phyloP scores from a whole-genome alignment of 495 filamentous ascomycete species.

The Xylaria nigripes region DNA sequence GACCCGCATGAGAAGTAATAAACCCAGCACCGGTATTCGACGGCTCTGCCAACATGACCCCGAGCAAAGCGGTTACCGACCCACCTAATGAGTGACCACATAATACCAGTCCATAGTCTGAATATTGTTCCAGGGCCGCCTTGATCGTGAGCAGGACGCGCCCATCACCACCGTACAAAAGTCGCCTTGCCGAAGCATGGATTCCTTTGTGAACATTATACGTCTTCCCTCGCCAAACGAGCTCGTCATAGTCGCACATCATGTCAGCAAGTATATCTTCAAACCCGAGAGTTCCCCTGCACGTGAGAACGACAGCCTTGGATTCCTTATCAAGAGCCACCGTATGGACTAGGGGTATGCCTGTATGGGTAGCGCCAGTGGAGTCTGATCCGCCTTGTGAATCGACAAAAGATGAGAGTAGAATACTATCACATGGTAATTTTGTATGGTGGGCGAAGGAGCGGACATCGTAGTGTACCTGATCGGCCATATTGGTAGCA shows the following conservation, averaged over 20 bases:
- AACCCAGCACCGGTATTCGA: constrained; percentile 35
- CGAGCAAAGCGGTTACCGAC: constrained; percentile 64
- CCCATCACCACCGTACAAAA: constrained; percentile 58
- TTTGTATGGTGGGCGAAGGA: constrained; percentile 66
- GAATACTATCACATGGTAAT: constrained; percentile 57
- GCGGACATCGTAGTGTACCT: constrained; percentile 57
- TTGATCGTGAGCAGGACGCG: constrained; percentile 60
- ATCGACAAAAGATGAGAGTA: constrained; percentile 70
- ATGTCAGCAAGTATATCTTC: constrained; percentile 75
- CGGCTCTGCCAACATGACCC: constrained; percentile 64
- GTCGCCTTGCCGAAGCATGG: constrained; percentile 62
- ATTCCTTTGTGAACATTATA: constrained; percentile 83
- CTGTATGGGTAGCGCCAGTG: constrained; percentile 62
- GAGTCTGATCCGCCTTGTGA: constrained; percentile 65
- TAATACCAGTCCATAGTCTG: constrained; percentile 66
- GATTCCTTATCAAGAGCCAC: constrained; percentile 71
- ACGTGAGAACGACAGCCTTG: constrained; percentile 66
- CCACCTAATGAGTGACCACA: constrained; percentile 73
- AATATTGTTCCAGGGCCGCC: constrained; percentile 61
- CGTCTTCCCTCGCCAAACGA: constrained; percentile 54
- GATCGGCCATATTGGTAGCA: constrained; percentile 36
- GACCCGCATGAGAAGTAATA: constrained; percentile 39
- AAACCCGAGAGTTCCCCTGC: constrained; percentile 70
- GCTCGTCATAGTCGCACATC: constrained; percentile 72
- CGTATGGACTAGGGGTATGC: constrained; percentile 71